Percentiles rank a stretch among this genome's conserved stretches.
These are phyloP conservation scores for Yamadazyma sp. DNA, from an alignment of 805 yeast genomes.

Conservation along the genomic window DNA sequence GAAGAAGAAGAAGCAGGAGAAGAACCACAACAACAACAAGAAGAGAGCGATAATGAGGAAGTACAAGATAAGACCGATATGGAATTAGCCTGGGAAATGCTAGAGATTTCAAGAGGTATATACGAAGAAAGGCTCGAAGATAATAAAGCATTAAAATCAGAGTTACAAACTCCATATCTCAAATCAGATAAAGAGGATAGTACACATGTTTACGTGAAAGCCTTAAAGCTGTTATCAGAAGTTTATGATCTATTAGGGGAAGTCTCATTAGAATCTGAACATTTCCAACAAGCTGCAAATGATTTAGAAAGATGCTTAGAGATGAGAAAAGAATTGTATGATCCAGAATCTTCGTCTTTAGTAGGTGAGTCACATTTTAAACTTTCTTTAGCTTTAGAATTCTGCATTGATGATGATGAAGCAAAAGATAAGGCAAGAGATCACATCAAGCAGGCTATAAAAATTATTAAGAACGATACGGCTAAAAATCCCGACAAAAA, in stretches of 20 bases:
- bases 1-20: conserved; percentile 42
- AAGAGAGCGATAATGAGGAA: conserved; percentile 25
- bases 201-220: conserved; percentile 28
- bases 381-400: conserved; percentile 75
- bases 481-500: conserved; percentile 37
- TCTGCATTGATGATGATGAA: conserved; percentile 50
- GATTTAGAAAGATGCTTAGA: conserved; percentile 63
- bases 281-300: conserved; percentile 70
- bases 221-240: conserved; percentile 61
- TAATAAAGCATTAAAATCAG: conserved; percentile 4
- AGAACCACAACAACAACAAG: conserved; percentile 53
- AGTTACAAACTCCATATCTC: conserved; percentile 27
- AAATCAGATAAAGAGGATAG: conserved; percentile 28
- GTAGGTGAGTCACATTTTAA: conserved; percentile 81
- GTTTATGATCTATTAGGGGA: conserved; percentile 83
- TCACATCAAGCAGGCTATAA: conserved; percentile 52
- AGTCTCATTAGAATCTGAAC: conserved; percentile 84
- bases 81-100: conserved; percentile 83
- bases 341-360: conserved; percentile 48
- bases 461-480: conserved; percentile 37
- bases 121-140: conserved; percentile 45
- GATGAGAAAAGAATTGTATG: conserved; percentile 50
- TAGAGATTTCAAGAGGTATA: conserved; percentile 72
- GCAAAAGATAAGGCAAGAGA: conserved; percentile 50
- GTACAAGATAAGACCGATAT: conserved; percentile 63